Base-by-base conservation (phyloP, 2,329 filamentous ascomycete genomes). In the Ceratocystis albifundus region DNA sequence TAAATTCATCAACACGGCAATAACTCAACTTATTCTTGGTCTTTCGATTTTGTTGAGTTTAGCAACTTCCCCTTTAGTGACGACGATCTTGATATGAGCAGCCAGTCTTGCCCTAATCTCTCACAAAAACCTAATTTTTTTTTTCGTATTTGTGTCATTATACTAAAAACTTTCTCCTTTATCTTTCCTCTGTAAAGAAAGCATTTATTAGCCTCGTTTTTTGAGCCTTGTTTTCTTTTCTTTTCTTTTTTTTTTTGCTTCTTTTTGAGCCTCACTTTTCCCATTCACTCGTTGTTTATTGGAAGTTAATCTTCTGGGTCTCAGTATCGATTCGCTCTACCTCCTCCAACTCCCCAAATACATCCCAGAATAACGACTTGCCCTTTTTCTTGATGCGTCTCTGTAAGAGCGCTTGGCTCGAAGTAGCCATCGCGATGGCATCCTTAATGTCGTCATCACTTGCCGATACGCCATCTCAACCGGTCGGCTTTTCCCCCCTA, bases 381-480 rank as follows among this genome's bases (percentile, higher is more conserved):
- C 46, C 48, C 5, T 55, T 12, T 4, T 59, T 8, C 55, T 36
- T 20, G 55, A 59, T 59, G 55, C 55, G 7, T 59, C 15, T 36
- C 28, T 28, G 55, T 7, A 28, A 62, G 30, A 62, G 62, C 28
- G 66, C 36, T 44, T 64, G 50, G 44, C 61, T 55, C 28, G 36
- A 55, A 1, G 62, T 46, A 32, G 48, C 57, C 17, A 46, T 48
- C 28, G 45, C 61, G 55, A 50, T 57, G 30, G 48, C 55, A n/a
- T 55, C 28, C 30, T 28, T 57, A 10, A 28, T 59, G n/a, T 32
- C 63, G 30, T 45, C 62, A 45, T 55, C 46, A 8, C 66, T 53
- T 41, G 65, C 70, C 46, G 71, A 70, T 66, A 71, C 71, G 7
- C 69, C 61, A 7, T 22, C 28, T 3, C 48, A 20, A 20, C 15